Evolutionary conservation across 106 monocot genomes (phyloP), one percentile per base, ranked within the genome.

Genomic region (Allium cepa): DNA sequence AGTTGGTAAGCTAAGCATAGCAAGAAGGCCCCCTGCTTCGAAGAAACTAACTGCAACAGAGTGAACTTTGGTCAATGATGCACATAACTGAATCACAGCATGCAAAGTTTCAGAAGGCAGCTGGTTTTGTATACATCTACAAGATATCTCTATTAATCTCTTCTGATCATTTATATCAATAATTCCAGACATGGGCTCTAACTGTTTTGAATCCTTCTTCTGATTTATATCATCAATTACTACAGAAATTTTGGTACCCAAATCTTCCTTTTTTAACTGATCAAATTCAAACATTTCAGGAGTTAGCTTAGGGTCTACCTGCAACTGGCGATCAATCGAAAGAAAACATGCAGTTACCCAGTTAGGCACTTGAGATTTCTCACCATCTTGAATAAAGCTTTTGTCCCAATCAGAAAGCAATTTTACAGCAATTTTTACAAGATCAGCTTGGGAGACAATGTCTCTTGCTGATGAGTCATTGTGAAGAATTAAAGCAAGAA

Each of bases 321-420:
- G 99, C 69, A 99, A 70, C 79, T 93, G 85, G 18, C 80, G 72
- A 83, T 99, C 93, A 64, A 93, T 82, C 57, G 90, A 87, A 75
- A 99, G 99, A 74, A 99, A 87, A 69, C 90, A 93, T 62, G 93
- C 76, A 22, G 93, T 87, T 55, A 99, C 90, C 90, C 93, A 99
- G 63, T 83, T 99, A 51, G 93, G 99, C 63, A 83, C 90, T 17
- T 77, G 74, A 52, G 72, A n/a, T 64, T 77, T 85, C 26, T 87
- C 85, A 70, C 58, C 80, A 67, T 72, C 71, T 56, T 28, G 58
- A 11, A 69, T 81, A 36, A 36, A 36, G 17, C 63, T 65, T 15
- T 65, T 59, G 47, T 85, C 75, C 99, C 99, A 99, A 49, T 79
- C 64, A 72, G 81, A 81, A 63, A 99, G 90, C 69, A 93, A 47